Base-by-base conservation (phyloP, 176 grass and related monocot genomes). In the Hyparrhenia diplandra region DNA sequence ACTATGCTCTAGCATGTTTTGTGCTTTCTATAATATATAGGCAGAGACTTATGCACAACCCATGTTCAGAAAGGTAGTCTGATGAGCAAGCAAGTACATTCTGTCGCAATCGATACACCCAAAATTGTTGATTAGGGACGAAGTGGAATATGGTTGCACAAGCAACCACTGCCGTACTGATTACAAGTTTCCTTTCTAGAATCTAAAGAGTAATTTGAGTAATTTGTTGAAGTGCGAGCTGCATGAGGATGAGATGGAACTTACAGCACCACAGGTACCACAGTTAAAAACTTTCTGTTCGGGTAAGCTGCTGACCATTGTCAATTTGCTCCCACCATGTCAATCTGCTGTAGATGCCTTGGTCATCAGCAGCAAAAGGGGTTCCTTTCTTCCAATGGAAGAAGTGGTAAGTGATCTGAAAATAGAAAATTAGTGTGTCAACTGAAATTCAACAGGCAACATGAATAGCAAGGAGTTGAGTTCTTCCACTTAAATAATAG, bases 251-350 rank as follows among this genome's bases (percentile, higher is more conserved):
- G 49, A 73, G 24, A 79, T 67, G 13, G 43, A 62, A 90, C 88
- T 90, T 86, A 90, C 88, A 90, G 63, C 31, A 90, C 84, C 51
- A 87, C 84, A 80, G 88, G 88, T 17, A 87, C 88, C 52, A 90
- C 88, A 1, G 88, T 80, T n/a, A 90, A 83, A 60, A 90, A 90
- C 75, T 90, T 90, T 65, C 88, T 86, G n/a, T 86, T 90, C 84
- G 80, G 12, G 88, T 90, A 83, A 90, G 88, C 62, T 90, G 88
- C 32, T 90, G 84, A 30, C 88, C 88, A 10, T 83, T 86, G 32
- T 90, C 88, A 30, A 90, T 90, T 79, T 90, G 88, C 69, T 90
- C 88, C 88, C 88, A 90, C 88, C 88, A 90, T 70, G 88, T 90
- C 61, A 90, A 63, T 83, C 84, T 83, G 75, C 86, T 90, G 75